Base-by-base conservation (phyloP, 805 yeast species). In the Ogataea dorogensis region DNA sequence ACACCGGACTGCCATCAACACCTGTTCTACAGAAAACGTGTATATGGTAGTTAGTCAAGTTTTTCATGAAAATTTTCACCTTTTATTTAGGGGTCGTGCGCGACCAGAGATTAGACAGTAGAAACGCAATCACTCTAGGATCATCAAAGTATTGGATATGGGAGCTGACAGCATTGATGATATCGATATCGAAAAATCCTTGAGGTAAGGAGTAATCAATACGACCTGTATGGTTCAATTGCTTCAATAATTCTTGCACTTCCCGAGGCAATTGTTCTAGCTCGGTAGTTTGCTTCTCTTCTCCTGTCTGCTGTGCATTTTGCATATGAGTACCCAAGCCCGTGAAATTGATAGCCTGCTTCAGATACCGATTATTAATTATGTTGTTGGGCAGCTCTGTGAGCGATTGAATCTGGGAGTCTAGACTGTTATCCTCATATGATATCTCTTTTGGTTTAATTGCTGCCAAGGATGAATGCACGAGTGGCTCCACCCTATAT, bases 141-240 rank as follows among this genome's bases (percentile, higher is more conserved):
- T 87, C 95, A 54, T 87, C 95, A 56, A 91, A 81, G 58, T 91
- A 91, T 30, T 86, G 78, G 10, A 86, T 78, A 59, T 91, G 98
- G 0, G 98, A 93, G 32, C 85, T 85, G 7, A 91, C 67, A 0
- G 95, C 93, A 3, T 87, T 75, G 8, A 91, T 68, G 22, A 87
- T 59, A 18, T 94, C 84, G 14, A 88, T 72, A 50, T 88, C 96
- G 44, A 89, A 73, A 15, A 81, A 69, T 7, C 91, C 86, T 54
- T 81, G 83, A 3, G 86, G 86, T 16, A 91, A 63, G 3, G 81
- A 70, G 57, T 84, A 87, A 58, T 91, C 98, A 1, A 91, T 67
- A 35, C 97, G 68, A 0, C 95, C 96, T 14, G 75, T 73, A 28
- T 74, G 69, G 49, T 91, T 91, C 40, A 83, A 63, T 3, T 56